Conservation (phyloP, 164 flowering plant genomes). For the Tinospora cordifolia region DNA sequence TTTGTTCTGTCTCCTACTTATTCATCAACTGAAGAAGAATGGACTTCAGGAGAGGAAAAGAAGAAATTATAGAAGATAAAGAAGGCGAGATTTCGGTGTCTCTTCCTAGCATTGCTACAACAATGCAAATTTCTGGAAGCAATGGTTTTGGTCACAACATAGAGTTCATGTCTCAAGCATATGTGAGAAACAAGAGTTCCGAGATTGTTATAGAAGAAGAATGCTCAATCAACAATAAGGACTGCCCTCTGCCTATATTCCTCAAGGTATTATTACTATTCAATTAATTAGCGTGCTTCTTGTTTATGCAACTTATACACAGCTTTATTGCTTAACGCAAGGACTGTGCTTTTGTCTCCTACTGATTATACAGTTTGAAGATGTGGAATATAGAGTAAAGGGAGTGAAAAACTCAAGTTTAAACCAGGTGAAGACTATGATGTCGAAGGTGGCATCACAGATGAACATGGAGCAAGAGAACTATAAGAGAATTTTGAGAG, state of each 20-base stretch:
- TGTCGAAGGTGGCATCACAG: constrained; percentile 53
- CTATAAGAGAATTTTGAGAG: constrained; percentile 71
- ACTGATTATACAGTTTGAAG: constrained; percentile 59
- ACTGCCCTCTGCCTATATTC: constrained; percentile 65
- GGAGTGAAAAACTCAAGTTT: constrained; percentile 22
- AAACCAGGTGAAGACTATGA: constrained; percentile 57
- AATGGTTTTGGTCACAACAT: constrained; percentile 69
- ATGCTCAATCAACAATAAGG: constrained; percentile 13
- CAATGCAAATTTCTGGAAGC: constrained; percentile 66
- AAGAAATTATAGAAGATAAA: constrained; percentile 45
- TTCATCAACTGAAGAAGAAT: not conserved
- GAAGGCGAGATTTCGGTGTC: constrained; percentile 41
- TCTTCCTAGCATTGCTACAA: constrained; percentile 41
- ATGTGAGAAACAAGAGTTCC: constrained; percentile 39
- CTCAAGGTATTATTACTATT: constrained; percentile 44
- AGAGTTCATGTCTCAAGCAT: constrained; percentile 66
- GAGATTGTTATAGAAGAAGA: constrained; percentile 56
- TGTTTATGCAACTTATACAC: no score
- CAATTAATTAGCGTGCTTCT: not conserved
- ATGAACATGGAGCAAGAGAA: constrained; percentile 30
- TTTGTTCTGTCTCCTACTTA: no score
- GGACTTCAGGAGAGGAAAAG: constrained; percentile 13
- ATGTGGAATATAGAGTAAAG: constrained; percentile 69
- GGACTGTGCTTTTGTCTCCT: not conserved
- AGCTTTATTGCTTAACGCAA: not conserved